Base-by-base conservation (phyloP, 495 filamentous ascomycete species). In the Apodospora peruviana region DNA sequence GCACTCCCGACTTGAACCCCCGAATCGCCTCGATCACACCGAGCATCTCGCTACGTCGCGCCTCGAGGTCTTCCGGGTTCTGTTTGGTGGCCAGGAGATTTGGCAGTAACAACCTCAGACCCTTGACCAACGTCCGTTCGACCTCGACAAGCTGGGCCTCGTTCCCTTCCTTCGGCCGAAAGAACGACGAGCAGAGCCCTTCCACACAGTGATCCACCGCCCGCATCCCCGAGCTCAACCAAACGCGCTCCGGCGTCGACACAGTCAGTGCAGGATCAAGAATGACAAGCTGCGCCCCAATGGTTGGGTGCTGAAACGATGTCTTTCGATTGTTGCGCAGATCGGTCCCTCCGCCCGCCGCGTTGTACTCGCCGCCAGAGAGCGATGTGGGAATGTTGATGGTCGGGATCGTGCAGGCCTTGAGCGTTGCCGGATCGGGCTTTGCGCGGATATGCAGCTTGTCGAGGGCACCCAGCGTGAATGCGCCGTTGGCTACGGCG, bases 141-240 rank as follows among this genome's bases (percentile, higher is more conserved):
- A 34, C 35, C 24, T 25, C 45, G 10, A 16, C 44, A 29, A 8
- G 32, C 27, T 24, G 9, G 14, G 3, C 22, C 18, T 42, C 18
- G 23, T 39, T 11, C 58, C 51, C 50, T 60, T 40, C 9, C 57
- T 71, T 29, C 10, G 14, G 57, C n/a, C 45, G 39, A 32, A 52
- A 62, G 16, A 59, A 46, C 27, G 67, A 44, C 0, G 72, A 75
- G 41, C 77, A 83, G 4, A 79, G 57, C 0, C 73, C 70, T 59
- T 87, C 82, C 9, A 83, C 71, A 54, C 82, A 85, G 51, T 86
- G 82, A 50, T 87, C 83, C 3, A 86, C 73, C 8, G 76, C 78
- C 7, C 82, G 69, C 5, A 86, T 67, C 1, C 82, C 83, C 2
- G 77, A 81, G 25, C 73, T 76, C 5, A 85, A 59, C 82, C 81